Evolutionary conservation across 2,329 filamentous ascomycete genomes (phyloP), one percentile per base, ranked within the genome.

Genomic region (Colletotrichum spaethianum): DNA sequence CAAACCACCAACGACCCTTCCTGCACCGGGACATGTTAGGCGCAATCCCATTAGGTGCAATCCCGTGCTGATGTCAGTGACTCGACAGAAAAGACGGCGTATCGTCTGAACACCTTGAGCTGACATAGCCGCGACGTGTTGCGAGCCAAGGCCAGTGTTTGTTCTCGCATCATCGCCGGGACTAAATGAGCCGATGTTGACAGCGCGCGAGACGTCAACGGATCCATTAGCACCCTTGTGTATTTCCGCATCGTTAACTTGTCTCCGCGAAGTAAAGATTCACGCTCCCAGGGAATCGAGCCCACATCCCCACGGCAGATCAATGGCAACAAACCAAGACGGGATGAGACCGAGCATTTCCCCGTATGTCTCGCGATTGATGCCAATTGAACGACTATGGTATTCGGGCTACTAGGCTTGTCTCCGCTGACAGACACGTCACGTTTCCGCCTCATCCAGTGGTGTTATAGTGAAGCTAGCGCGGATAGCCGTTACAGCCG

Each of bases 381-480:
- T 20, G 28, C 20, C 38, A 14, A 6, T 33, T 18, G 18, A 9
- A 20, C 20, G 16, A 33, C 31, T n/a, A 23, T 9, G 20, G 20
- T 52, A 53, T 53, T 23, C 31, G 52, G 26, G n/a, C 52, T 48
- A 48, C 31, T 64, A 20, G 38, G 63, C 33, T 36, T 36, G 46
- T 60, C 66, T 42, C 55, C 46, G 36, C 60, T 62, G 40, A 56
- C 50, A 36, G 46, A 57, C 53, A 65, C 50, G 61, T 65, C 26
- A 52, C 60, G n/a, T 52, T 36, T 26, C 52, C 52, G 33, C 36
- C n/a, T 59, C 20, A 4, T 18, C 33, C 20, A 53, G 18, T 33
- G 23, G 23, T 26, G 18, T 28, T n/a, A 44, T 61, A n/a, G 31
- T 23, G 20, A 36, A 28, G 20, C 56, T 33, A 70, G 68, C 31